Conservation (phyloP, 2,329 filamentous ascomycete species). For the Aspergillus hortae region DNA sequence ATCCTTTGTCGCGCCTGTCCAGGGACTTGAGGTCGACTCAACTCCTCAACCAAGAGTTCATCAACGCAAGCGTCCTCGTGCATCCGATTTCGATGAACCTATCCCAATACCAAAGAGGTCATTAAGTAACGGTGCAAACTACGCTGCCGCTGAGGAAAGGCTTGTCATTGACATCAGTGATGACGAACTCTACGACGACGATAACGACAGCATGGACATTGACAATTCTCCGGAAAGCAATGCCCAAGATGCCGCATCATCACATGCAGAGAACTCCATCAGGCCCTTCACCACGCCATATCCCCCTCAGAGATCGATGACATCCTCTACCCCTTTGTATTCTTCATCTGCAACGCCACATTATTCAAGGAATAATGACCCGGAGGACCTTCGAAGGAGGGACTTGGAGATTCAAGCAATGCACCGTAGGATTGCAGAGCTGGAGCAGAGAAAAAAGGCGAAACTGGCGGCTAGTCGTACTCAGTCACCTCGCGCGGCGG, state of each 20-base stretch:
- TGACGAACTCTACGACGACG: constrained; percentile 50
- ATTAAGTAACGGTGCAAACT: constrained; percentile 52
- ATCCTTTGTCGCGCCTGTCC: constrained; percentile 7
- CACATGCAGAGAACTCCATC: constrained; percentile 20
- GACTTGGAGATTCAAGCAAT: constrained; percentile 48
- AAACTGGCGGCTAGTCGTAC: constrained; percentile 36
- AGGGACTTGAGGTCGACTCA: constrained; percentile 15
- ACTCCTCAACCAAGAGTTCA: constrained; percentile 19
- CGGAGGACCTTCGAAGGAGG: constrained; percentile 45
- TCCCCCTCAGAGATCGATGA: constrained; percentile 37
- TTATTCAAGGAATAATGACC: constrained; percentile 33
- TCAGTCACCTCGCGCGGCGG: constrained; percentile 31
- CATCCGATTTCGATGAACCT: constrained; percentile 66
- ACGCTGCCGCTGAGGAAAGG: constrained; percentile 49
- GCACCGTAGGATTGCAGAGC: constrained; percentile 49
- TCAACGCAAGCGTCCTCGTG: constrained; percentile 59
- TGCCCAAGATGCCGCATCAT: constrained; percentile 2
- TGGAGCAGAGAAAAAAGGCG: constrained; percentile 43
- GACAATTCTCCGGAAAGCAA: constrained; percentile 29
- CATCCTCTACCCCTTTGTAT: constrained; percentile 39
- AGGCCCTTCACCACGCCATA: constrained; percentile 44
- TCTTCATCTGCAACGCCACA: constrained; percentile 34
- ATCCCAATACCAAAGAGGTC: constrained; percentile 54
- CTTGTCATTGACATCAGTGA: constrained; percentile 87
- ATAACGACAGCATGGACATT: constrained; percentile 27